Base-by-base conservation (phyloP, 805 yeast genomes). In the Jamesozyma piceae region DNA sequence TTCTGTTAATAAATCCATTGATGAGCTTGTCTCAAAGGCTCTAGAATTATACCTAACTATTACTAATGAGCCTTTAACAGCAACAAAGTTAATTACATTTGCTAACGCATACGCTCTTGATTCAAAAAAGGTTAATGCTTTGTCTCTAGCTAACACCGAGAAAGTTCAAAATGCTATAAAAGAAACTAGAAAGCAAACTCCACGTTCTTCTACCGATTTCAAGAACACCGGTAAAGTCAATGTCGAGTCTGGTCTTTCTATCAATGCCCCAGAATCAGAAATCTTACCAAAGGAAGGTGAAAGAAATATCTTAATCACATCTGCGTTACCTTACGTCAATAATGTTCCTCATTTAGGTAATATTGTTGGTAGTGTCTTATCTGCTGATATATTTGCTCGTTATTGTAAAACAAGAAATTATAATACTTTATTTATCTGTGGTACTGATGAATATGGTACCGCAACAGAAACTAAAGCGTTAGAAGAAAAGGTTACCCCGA, bases 401-500 rank as follows among this genome's bases (percentile, higher is more conserved):
- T 92, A 85, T 65, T 77, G 84, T 62, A 89, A 88, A 65, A 80
- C 82, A 54, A 79, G 96, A 71, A 84, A 87, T 64, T 81, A 82
- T 68, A 92, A 89, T 63, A 72, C 95, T 18, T 68, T 92, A 50
- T 92, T 70, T 58, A 67, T 92, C 44, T 88, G 98, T 66, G 99
- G 99, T 68, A 92, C 98, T 31, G 99, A 92, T 63, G 99, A 92
- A 68, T 92, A 92, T 62, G 99, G 99, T 62, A 92, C 99, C 44
- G 99, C 99, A 37, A 92, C 98, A 14, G 99, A 92, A 66, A 92
- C 98, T 24, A 92, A 90, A 67, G 98, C 98, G 10, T 68, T 92
- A 39, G 97, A 90, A 63, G 98, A 92, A 59, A 80, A 82, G 34
- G 82, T 85, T 46, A 75, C 95, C 3, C 98, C 99, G 39, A 71